A percentile compares a stretch with the other conserved stretches of the same genome.
Evolutionary conservation across 2,329 filamentous ascomycete species (phyloP).

Genomic region (Aphanoascus verrucosus): DNA sequence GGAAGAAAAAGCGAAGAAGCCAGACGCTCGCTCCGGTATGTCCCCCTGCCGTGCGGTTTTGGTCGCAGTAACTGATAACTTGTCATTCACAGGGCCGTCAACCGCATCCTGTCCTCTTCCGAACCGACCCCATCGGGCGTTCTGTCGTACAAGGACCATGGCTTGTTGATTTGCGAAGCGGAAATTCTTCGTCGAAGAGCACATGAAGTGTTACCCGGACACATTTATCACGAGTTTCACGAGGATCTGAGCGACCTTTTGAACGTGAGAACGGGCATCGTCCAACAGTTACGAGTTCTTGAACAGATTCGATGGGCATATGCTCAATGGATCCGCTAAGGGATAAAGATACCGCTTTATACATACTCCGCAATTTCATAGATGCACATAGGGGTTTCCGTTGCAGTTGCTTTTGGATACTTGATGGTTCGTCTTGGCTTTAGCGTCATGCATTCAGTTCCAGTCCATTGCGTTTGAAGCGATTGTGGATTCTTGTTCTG

Average conservation of each 20-base stretch:
- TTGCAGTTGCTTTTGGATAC: background rate
- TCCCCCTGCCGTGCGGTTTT: background rate
- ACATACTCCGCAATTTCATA: background rate
- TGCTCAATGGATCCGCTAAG: constrained; percentile 53
- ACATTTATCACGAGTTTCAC: constrained; percentile 71
- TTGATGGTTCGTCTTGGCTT: background rate
- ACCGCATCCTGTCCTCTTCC: constrained; percentile 63
- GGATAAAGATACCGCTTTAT: background rate
- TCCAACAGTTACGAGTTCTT: constrained; percentile 66
- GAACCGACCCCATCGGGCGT: constrained; percentile 61
- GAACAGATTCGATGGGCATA: constrained; percentile 87
- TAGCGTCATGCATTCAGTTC: background rate
- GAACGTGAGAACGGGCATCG: constrained; percentile 65
- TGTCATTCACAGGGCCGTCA: constrained; percentile 52
- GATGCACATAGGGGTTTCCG: background rate
- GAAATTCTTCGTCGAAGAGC: constrained; percentile 67
- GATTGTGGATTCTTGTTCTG: too few relatives aligned
- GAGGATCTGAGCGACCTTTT: constrained; percentile 80
- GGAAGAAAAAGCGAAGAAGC: constrained; percentile 58
- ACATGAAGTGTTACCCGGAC: constrained; percentile 55
- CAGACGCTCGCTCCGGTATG: constrained; percentile 60
- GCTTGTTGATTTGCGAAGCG: constrained; percentile 78
- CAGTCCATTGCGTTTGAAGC: background rate
- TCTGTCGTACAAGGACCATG: constrained; percentile 84
- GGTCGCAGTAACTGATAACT: background rate